Percentiles rank a stretch among this genome's conserved stretches.
phyloP scores from a whole-genome alignment of 352 stramenopile species.

The Phytopythium mirpurense region DNA sequence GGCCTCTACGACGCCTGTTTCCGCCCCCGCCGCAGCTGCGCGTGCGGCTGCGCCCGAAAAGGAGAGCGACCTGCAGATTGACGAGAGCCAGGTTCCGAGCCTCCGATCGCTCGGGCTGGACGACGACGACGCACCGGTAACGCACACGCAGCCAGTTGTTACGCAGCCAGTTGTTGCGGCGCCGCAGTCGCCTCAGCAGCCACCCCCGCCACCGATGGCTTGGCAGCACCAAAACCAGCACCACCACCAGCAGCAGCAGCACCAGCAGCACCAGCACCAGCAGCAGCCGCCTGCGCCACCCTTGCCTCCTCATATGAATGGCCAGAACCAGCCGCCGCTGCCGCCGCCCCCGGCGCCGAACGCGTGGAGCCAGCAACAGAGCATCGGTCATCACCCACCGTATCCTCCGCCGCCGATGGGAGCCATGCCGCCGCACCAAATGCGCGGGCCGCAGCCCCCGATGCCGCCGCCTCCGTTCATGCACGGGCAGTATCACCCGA shows the following conservation, averaged over 20 bases:
- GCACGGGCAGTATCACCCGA: constrained; percentile 24
- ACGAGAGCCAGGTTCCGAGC: constrained; percentile 64
- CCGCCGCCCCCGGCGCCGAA: constrained; percentile 14
- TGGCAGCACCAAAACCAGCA: constrained; percentile 4
- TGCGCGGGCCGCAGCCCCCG: constrained; percentile 16
- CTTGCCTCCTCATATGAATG: constrained; percentile 14
- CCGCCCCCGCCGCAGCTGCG: constrained; percentile 5
- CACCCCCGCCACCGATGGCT: constrained; percentile 10
- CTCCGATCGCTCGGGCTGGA: constrained; percentile 63
- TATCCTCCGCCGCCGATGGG: constrained; percentile 14
- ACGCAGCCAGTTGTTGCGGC: too few species aligned
- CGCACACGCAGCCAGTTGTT: too few species aligned
- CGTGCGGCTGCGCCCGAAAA: constrained; percentile 14
- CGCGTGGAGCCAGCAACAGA: constrained; percentile 26
- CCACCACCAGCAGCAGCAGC: constrained; percentile 8
- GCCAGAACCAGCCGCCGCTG: constrained; percentile 1
- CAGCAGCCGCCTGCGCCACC: constrained; percentile 20
- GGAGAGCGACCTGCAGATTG: constrained; percentile 39
- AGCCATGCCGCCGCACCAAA: constrained; percentile 17
- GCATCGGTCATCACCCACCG: constrained; percentile 19
- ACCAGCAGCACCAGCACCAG: constrained; percentile 16
- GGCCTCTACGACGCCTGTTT: background rate
- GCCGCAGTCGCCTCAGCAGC: constrained; percentile 3
- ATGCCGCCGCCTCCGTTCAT: constrained; percentile 21
- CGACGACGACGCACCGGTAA: constrained; percentile 44